Conservation (phyloP, 225 moss, liverwort and hornwort species). For the Rhytidiadelphus loreus region DNA sequence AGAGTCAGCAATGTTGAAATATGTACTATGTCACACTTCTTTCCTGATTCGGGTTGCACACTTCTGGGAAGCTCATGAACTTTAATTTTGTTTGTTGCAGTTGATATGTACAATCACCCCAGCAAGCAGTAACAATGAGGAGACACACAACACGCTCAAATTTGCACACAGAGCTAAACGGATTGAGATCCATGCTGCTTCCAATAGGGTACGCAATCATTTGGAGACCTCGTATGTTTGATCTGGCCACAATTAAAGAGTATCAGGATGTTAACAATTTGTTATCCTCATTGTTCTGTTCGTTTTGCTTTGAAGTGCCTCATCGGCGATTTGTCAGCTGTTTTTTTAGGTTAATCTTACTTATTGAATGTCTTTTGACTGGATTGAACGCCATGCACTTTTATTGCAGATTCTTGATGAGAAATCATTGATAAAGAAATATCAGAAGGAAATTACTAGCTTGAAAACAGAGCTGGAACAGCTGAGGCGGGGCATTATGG, state of each 20-base stretch:
- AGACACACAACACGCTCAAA: slow-evolving; percentile 95
- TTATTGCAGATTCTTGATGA: slow-evolving; percentile 79
- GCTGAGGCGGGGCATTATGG: slow-evolving; percentile 83
- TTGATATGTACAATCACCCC: slow-evolving; percentile 97
- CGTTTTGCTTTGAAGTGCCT: background rate
- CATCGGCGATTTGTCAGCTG: background rate
- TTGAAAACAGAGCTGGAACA: slow-evolving; percentile 91
- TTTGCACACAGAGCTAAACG: slow-evolving; percentile 96
- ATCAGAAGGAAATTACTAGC: slow-evolving; percentile 94
- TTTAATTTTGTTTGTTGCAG: slow-evolving; percentile 19
- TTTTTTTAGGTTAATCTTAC: background rate
- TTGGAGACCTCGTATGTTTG: background rate
- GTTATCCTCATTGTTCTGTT: background rate
- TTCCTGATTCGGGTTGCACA: background rate
- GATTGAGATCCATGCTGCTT: slow-evolving; percentile 88
- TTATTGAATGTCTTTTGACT: background rate
- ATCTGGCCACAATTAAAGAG: background rate
- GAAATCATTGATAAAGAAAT: slow-evolving; percentile 96
- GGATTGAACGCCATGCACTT: background rate
- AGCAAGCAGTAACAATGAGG: slow-evolving; percentile 96
- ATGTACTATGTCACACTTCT: background rate
- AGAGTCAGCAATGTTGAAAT: background rate
- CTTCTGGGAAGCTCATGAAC: background rate
- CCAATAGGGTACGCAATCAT: slow-evolving; percentile 59
- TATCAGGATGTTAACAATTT: background rate